A percentile compares a stretch with the other conserved stretches of the same genome.
phyloP scores from a whole-genome alignment of 345 rosid genomes.

The Brassica nigra region DNA sequence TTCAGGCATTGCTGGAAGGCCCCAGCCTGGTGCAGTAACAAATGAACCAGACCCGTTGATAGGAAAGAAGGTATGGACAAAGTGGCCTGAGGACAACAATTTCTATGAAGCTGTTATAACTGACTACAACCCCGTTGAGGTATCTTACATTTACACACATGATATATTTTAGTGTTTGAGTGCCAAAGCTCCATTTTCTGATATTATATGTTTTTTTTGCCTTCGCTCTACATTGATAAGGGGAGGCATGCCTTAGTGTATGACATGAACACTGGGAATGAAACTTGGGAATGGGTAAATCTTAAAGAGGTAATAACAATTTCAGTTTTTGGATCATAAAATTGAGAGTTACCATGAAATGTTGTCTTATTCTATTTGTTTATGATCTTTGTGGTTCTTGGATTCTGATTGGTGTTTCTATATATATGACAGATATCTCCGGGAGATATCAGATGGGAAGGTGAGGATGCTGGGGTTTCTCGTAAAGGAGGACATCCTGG shows the following conservation, averaged over 20 bases:
- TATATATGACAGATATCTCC: slow-evolving; percentile 66
- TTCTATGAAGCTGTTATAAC: slow-evolving; percentile 90
- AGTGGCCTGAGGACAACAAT: slow-evolving; percentile 94
- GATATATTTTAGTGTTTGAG: not conserved
- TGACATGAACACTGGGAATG: slow-evolving; percentile 70
- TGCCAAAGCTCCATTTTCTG: slow-evolving; percentile 25
- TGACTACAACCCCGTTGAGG: slow-evolving; percentile 70
- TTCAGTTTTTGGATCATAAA: not conserved
- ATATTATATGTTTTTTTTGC: slow-evolving; percentile 4
- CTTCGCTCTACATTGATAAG: slow-evolving; percentile 46
- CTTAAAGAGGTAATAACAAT: slow-evolving; percentile 79
- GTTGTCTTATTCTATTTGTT: slow-evolving; percentile 10
- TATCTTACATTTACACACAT: slow-evolving; percentile 39
- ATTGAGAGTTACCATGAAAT: not conserved
- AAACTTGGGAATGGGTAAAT: slow-evolving; percentile 98
- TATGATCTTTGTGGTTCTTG: not conserved
- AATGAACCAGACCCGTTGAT: slow-evolving; percentile 75
- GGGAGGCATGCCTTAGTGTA: slow-evolving; percentile 93
- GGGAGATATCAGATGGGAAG: slow-evolving; percentile 91
- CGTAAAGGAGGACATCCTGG: slow-evolving; percentile 81
- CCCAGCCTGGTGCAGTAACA: slow-evolving; percentile 58
- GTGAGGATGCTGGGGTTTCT: slow-evolving; percentile 66
- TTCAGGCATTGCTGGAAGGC: slow-evolving; percentile 65
- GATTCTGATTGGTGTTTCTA: slow-evolving; percentile 10
- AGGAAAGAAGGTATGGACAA: slow-evolving; percentile 92